A percentile compares a stretch with the other conserved stretches of the same genome.
Evolutionary conservation across 371 early-diverging fungal species (phyloP).

Genomic region (Conidiobolus incongruus): DNA sequence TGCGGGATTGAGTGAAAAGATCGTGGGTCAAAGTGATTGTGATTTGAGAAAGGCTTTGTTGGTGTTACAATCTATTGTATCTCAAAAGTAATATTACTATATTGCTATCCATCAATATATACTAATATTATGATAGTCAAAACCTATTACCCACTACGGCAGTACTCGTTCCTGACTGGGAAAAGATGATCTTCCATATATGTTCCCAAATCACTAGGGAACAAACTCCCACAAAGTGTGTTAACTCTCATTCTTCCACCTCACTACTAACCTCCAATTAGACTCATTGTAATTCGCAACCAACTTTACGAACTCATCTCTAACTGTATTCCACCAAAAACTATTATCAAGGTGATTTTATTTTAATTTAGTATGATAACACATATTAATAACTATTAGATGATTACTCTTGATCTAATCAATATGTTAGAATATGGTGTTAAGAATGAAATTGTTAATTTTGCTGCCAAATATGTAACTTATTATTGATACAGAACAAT

Average conservation of each 20-base stretch:
- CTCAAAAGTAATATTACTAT: constrained; percentile 29
- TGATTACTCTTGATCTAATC: constrained; percentile 41
- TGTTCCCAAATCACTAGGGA: constrained; percentile 40
- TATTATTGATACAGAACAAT: neutral
- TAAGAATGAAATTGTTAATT: constrained; percentile 33
- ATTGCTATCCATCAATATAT: neutral
- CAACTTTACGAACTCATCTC: constrained; percentile 69
- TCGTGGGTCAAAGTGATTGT: constrained; percentile 47
- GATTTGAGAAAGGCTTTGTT: constrained; percentile 81
- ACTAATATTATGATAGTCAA: neutral
- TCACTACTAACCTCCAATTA: too few relatives aligned
- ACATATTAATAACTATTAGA: constrained; percentile 13
- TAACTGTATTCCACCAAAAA: constrained; percentile 69
- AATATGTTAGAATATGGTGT: constrained; percentile 32
- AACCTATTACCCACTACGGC: neutral
- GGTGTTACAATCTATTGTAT: constrained; percentile 72
- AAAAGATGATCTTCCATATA: constrained; percentile 42
- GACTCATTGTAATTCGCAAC: constrained; percentile 45
- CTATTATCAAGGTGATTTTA: constrained; percentile 43
- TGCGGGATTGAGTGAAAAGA: constrained; percentile 26
- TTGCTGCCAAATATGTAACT: constrained; percentile 61
- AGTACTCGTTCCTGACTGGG: constrained; percentile 75
- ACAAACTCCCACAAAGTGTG: constrained; percentile 41
- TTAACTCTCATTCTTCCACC: too few relatives aligned
- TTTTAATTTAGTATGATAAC: too few relatives aligned